Base-by-base conservation (phyloP, 1,139 yeast species). In the Debaryomyces singareniensis region DNA sequence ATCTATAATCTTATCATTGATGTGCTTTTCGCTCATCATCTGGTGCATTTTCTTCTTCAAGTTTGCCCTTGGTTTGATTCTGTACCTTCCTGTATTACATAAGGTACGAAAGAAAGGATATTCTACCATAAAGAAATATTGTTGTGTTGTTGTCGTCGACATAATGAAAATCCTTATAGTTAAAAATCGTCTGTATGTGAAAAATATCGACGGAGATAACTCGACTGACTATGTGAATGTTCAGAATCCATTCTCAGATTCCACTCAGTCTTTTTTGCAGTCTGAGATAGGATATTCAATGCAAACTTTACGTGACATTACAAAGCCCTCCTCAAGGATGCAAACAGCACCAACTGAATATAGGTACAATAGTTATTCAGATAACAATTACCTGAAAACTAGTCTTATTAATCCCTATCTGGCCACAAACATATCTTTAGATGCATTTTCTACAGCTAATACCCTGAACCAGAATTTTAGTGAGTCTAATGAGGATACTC, bases 1-100 rank as follows among this genome's bases (percentile, higher is more conserved):
- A 44, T 85, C 94, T 3, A 61, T 86, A 13, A 71, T 85, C 28
- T 52, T 86, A 20, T 73, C 86, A 18, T 70, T 83, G 43, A 84
- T 84, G 89, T 64, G 82, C 29, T 67, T 82, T 37, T 83, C 95
- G 3, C 71, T 85, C 43, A 53, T 72, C n/a, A 68, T 86, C 44
- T 86, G 89, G 87, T 64, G 77, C 10, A 56, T 82, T 34, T 82
- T 81, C 61, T 71, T 85, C 36, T 53, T 74, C 35, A 69, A 71
- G 45, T 72, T 85, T 40, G 43, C 71, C 15, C 44, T 74, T 35
- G 93, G 87, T 1, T 45, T 80, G 43, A 25, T 75, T 3, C 61
- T 72, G 37, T 69, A 72, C 28, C 45, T 76, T 4, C 85, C 83
- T 2, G 68, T 81, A 7, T 68, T 66, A 38, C 58, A 66, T 34